Percentiles rank a stretch among this genome's conserved stretches.
Evolutionary conservation across 2,329 filamentous ascomycete genomes (phyloP).

Genomic region (Pestalotiopsis sp.): DNA sequence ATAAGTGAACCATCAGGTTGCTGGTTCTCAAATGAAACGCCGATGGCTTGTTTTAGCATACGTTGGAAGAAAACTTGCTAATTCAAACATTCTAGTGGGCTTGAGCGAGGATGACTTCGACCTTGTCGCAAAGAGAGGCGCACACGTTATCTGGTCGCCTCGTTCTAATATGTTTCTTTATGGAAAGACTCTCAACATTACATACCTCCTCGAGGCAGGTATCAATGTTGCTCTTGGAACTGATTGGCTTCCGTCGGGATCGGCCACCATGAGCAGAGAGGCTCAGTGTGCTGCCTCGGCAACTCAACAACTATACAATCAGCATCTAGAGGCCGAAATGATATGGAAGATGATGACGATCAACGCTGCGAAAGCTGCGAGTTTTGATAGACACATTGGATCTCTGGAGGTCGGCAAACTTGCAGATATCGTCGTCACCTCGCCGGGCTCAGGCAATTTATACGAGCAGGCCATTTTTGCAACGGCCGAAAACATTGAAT

Average conservation of each 20-base stretch:
- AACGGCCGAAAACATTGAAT: slow-evolving; percentile 25
- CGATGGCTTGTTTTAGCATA: not conserved
- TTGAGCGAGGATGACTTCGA: slow-evolving; percentile 25
- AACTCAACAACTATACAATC: slow-evolving; percentile 18
- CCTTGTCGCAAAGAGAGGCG: slow-evolving; percentile 29
- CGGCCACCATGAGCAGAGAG: slow-evolving; percentile 30
- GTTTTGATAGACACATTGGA: slow-evolving; percentile 41
- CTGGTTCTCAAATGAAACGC: no score
- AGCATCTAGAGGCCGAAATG: slow-evolving; percentile 20
- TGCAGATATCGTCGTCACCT: slow-evolving; percentile 47
- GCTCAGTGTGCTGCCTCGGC: slow-evolving; percentile 23
- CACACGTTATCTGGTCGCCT: slow-evolving; percentile 31
- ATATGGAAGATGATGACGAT: slow-evolving; percentile 43
- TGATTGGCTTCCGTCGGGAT: slow-evolving; percentile 32
- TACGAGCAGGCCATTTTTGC: slow-evolving; percentile 27
- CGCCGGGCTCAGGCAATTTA: slow-evolving; percentile 21
- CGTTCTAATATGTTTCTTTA: slow-evolving; percentile 33
- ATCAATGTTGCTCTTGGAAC: slow-evolving; percentile 33
- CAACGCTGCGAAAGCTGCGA: slow-evolving; percentile 43
- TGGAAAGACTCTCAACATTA: slow-evolving; percentile 30
- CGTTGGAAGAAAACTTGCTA: not conserved
- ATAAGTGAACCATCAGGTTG: no score
- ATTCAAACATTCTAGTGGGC: slow-evolving; percentile 18
- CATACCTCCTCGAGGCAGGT: slow-evolving; percentile 25
- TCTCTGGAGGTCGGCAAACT: slow-evolving; percentile 43